Percentiles rank a stretch among this genome's conserved stretches.
Conservation (phyloP, 2,329 filamentous ascomycete genomes). For the Westerdykella aurantiaca region DNA sequence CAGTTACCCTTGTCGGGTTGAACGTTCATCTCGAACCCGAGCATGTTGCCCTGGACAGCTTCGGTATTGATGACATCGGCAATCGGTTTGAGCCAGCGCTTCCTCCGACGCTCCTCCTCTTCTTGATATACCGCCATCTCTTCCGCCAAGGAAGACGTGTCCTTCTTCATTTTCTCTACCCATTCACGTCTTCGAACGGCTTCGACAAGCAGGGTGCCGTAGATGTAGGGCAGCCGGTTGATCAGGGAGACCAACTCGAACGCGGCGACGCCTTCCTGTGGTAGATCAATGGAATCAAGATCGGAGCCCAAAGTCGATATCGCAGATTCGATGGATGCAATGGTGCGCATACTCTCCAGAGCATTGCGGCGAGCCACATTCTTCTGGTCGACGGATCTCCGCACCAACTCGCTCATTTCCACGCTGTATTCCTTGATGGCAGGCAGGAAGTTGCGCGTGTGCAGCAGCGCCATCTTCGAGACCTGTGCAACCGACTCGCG, state of each 20-base stretch:
- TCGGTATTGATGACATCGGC: conserved; percentile 67
- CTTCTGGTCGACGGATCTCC: conserved; percentile 54
- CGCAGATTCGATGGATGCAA: conserved; percentile 71
- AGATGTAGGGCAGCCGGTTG: conserved; percentile 78
- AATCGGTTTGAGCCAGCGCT: conserved; percentile 84
- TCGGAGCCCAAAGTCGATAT: conserved; percentile 67
- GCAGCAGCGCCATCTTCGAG: conserved; percentile 58
- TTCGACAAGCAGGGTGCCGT: conserved; percentile 83
- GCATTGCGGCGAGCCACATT: conserved; percentile 62
- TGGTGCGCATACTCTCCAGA: conserved; percentile 70
- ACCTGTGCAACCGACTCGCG: conserved; percentile 58
- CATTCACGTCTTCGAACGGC: conserved; percentile 82
- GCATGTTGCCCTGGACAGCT: conserved; percentile 60
- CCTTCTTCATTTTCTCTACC: conserved; percentile 79
- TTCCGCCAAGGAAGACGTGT: conserved; percentile 82
- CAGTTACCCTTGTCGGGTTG: conserved; percentile 73
- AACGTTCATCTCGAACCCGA: conserved; percentile 79
- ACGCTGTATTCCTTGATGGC: conserved; percentile 52
- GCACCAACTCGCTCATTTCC: conserved; percentile 52
- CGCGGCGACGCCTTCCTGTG: conserved; percentile 69
- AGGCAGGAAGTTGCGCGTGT: conserved; percentile 59
- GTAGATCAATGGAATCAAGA: conserved; percentile 64
- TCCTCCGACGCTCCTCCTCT: conserved; percentile 81
- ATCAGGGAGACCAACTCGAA: conserved; percentile 77
- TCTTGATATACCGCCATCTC: conserved; percentile 90